These are phyloP conservation scores for Albizia julibrissin DNA, from an alignment of 306 rosid genomes.

Conservation along the genomic window DNA sequence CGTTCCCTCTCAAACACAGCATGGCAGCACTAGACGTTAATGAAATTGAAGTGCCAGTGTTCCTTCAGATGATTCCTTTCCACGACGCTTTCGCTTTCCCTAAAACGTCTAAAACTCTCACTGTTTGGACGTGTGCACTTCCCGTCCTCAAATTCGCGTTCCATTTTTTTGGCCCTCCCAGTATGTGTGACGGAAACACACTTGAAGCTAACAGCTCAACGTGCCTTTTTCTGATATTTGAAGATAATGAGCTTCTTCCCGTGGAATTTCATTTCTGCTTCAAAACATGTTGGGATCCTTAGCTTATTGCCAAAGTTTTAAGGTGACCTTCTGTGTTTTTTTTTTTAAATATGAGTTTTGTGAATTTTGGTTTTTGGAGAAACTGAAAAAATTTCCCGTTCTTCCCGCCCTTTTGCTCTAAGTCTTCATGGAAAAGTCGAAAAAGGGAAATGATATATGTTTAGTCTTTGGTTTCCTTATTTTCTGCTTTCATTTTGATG, in stretches of 20 bases:
- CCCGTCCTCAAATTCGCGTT: conserved; percentile 46
- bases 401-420: neutral
- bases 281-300: conserved; percentile 67
- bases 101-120: neutral
- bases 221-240: conserved; percentile 25
- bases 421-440: conserved; percentile 2
- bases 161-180: conserved; percentile 8
- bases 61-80: conserved; percentile 5
- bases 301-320: conserved; percentile 58
- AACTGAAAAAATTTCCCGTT: conserved; percentile 8
- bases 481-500: neutral
- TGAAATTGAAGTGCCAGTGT: neutral
- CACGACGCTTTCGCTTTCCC: conserved; percentile 6
- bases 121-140: conserved; percentile 52
- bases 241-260: conserved; percentile 42
- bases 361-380: neutral
- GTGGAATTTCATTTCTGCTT: conserved; percentile 42
- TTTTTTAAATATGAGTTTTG: neutral
- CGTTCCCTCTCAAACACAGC: neutral
- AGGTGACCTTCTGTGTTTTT: conserved; percentile 50
- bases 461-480: neutral
- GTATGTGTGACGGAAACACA: neutral
- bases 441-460: conserved; percentile 2
- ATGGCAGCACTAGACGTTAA: neutral
- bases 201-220: conserved; percentile 25